Percentiles rank a stretch among this genome's conserved stretches.
Conservation (phyloP, 192 early-diverging fungal species). For the Linnemannia schmuckeri region DNA sequence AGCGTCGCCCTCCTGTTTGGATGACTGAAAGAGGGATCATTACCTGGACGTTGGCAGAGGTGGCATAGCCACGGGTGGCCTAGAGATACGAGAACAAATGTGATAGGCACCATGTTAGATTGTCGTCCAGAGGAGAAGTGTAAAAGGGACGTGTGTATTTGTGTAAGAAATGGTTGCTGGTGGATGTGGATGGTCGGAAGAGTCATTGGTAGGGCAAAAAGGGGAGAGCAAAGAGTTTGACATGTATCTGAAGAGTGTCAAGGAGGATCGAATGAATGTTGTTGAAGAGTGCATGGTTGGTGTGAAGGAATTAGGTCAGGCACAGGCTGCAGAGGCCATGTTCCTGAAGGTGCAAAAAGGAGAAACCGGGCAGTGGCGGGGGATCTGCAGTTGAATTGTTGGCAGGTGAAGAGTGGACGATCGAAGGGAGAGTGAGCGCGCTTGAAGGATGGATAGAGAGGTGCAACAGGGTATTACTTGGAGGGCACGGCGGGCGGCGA, state of each 20-base stretch:
- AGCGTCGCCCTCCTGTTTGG: background rate
- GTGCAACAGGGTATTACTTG: slow-evolving; percentile 21
- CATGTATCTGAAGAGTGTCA: background rate
- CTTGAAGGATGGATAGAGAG: background rate
- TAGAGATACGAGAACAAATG: background rate
- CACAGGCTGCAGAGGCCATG: background rate
- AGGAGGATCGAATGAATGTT: background rate
- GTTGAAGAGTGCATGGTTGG: background rate
- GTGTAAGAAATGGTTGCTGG: background rate
- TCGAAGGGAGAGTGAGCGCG: background rate
- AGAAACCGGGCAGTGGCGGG: background rate
- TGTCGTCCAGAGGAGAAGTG: background rate
- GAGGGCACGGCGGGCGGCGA: slow-evolving; percentile 43
- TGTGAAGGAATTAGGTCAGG: background rate
- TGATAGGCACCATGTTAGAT: background rate
- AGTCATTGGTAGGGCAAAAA: too few species aligned
- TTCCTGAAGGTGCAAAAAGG: background rate
- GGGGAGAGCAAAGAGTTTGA: background rate
- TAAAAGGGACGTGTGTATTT: background rate
- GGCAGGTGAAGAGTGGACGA: background rate
- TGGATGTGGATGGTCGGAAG: background rate
- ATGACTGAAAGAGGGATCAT: slow-evolving; percentile 11
- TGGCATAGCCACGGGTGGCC: slow-evolving; percentile 51
- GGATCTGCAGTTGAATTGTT: background rate
- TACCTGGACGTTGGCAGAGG: slow-evolving; percentile 42